Percentiles rank a stretch among this genome's conserved stretches.
phyloP scores from a whole-genome alignment of 495 filamentous ascomycete species.

The Xanthoparmelia taractica region DNA sequence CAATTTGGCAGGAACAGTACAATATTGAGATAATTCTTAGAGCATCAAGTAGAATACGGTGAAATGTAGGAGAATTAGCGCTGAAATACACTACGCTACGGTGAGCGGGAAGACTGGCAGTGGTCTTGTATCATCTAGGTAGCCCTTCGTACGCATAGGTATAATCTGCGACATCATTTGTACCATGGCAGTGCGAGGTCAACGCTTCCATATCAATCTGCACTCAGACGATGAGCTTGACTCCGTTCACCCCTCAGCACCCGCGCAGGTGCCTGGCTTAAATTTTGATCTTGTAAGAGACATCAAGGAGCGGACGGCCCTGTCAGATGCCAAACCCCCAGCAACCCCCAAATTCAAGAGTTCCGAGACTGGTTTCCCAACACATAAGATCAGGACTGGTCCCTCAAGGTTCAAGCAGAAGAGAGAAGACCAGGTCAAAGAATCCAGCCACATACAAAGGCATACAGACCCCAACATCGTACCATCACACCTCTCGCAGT shows the following conservation, averaged over 20 bases:
- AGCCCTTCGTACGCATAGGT: no score
- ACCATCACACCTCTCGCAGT: conserved; percentile 1
- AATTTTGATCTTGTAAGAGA: conserved; percentile 57
- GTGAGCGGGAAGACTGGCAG: no score
- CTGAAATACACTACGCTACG: no score
- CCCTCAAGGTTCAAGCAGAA: conserved; percentile 15
- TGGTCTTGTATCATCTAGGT: no score
- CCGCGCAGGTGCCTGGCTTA: conserved; percentile 24
- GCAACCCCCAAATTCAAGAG: conserved; percentile 52
- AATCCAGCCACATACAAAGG: background rate
- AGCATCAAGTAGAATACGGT: no score
- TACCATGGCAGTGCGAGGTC: conserved; percentile 51
- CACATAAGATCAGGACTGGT: conserved; percentile 62
- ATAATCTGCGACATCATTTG: no score
- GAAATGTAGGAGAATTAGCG: no score
- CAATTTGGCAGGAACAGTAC: background rate
- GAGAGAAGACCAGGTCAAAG: background rate
- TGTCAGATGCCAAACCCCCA: conserved; percentile 49
- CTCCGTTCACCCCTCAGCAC: conserved; percentile 21
- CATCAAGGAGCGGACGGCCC: conserved; percentile 62
- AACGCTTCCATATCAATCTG: conserved; percentile 50
- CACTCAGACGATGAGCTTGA: conserved; percentile 35
- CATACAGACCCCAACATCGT: background rate
- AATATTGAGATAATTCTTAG: no score
- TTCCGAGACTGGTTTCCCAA: conserved; percentile 71